These are phyloP conservation scores for Tuber microsphaerosporum DNA, from an alignment of 495 filamentous ascomycete genomes.

Conservation along the genomic window DNA sequence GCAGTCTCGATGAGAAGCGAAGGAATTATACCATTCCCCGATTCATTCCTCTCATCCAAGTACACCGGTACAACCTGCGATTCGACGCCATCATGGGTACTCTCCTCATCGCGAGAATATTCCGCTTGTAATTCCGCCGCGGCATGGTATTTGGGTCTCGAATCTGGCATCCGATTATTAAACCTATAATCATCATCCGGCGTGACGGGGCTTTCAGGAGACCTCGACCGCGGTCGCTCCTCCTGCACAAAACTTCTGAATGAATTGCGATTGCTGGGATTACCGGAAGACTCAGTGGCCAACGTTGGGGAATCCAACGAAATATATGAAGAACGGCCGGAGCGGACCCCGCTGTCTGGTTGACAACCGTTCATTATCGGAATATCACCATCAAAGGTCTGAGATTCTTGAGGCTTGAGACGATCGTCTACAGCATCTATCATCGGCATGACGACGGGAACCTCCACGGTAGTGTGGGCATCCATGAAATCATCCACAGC, in stretches of 20 bases:
- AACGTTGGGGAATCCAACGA: conserved; percentile 30
- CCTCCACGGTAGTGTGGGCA: not conserved
- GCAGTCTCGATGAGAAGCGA: conserved; percentile 23
- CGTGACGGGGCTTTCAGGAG: conserved; percentile 26
- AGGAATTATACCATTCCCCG: conserved; percentile 10
- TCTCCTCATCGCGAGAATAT: conserved; percentile 21
- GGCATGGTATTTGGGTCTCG: conserved; percentile 17
- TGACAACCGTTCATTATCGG: conserved; percentile 2
- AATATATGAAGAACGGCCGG: conserved; percentile 25
- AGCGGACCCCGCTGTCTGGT: conserved; percentile 1
- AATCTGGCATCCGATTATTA: conserved; percentile 11
- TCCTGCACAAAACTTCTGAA: conserved; percentile 23
- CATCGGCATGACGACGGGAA: conserved; percentile 2
- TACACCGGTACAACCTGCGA: conserved; percentile 28
- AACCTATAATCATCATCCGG: conserved; percentile 26
- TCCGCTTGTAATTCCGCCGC: conserved; percentile 6
- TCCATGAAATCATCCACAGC: conserved; percentile 4
- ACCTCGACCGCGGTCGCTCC: conserved; percentile 25
- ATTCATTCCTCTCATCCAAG: conserved; percentile 21
- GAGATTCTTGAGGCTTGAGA: not conserved
- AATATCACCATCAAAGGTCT: conserved; percentile 4
- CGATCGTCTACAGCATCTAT: not conserved
- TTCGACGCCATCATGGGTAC: conserved; percentile 21
- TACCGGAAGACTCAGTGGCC: conserved; percentile 28
- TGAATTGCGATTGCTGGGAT: conserved; percentile 30